These are phyloP conservation scores for Discostella stelligeroides DNA, from an alignment of 108 stramenopile species.

Conservation along the genomic window DNA sequence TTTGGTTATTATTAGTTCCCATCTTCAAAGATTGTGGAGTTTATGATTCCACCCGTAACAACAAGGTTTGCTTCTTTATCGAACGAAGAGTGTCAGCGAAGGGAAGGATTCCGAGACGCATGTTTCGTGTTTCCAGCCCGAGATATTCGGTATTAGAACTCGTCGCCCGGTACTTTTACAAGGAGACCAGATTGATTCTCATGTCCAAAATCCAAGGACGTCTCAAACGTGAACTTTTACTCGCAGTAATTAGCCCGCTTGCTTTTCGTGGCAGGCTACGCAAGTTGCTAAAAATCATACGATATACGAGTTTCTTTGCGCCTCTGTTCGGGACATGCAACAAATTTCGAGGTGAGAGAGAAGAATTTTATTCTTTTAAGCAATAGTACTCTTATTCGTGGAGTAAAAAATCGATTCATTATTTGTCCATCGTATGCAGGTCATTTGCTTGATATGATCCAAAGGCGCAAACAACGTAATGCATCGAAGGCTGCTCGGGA, in stretches of 20 bases:
- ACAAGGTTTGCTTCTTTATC: conserved; percentile 15
- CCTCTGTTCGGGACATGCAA: conserved; percentile 71
- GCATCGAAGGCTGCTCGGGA: conserved; percentile 42
- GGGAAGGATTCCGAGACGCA: neutral
- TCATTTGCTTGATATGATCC: conserved; percentile 54
- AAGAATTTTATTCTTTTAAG: no score
- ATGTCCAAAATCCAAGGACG: conserved; percentile 29
- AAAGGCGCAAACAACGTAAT: conserved; percentile 49
- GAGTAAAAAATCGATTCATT: no score
- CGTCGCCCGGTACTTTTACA: conserved; percentile 13
- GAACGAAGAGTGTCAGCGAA: neutral
- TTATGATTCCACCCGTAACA: neutral
- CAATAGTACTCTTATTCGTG: no score
- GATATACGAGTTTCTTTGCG: conserved; percentile 68
- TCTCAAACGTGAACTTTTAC: conserved; percentile 22
- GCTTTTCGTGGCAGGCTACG: conserved; percentile 27
- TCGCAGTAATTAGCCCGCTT: conserved; percentile 39
- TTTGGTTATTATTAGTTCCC: conserved; percentile 24
- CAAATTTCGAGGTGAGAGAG: conserved; percentile 67
- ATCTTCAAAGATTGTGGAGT: conserved; percentile 17
- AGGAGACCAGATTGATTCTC: neutral
- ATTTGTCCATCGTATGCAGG: no score
- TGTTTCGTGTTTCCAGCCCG: conserved; percentile 7
- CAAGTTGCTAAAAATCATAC: conserved; percentile 33
- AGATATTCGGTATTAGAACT: conserved; percentile 36